phyloP scores from a whole-genome alignment of 1,139 yeast species.

The Blastobotrys arbuscula region DNA sequence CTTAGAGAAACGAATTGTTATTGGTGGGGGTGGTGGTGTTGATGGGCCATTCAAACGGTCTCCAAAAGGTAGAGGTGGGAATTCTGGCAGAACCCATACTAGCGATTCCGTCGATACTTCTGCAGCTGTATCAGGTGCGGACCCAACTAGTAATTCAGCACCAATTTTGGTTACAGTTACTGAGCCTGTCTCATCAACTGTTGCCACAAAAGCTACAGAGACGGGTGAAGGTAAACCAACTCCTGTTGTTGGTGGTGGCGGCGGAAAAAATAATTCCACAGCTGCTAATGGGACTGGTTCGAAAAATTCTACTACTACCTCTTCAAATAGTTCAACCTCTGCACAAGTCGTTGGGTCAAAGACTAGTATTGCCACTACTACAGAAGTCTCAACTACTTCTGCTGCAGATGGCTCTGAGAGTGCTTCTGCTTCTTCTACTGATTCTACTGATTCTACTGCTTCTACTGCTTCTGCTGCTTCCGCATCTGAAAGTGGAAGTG shows the following conservation, averaged over 20 bases:
- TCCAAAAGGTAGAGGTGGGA: not conserved
- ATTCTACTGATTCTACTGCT: not conserved
- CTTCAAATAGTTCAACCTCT: not conserved
- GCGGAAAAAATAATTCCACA: not conserved
- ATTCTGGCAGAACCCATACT: not conserved
- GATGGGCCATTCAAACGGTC: not conserved
- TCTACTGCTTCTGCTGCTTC: not conserved
- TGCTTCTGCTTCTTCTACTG: not conserved
- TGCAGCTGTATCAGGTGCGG: not conserved
- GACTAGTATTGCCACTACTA: not conserved
- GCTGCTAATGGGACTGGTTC: not conserved
- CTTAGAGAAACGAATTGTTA: not conserved
- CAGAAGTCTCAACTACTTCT: not conserved
- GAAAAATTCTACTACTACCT: not conserved
- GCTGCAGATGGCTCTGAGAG: not conserved
- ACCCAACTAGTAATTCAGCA: not conserved
- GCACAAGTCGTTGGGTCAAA: not conserved
- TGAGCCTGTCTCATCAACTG: not conserved
- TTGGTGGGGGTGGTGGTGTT: not conserved
- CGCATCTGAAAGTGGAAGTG: not conserved
- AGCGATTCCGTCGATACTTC: not conserved
- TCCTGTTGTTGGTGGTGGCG: not conserved
- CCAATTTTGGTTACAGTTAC: conserved; percentile 1
- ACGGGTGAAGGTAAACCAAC: not conserved
- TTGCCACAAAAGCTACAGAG: not conserved